Conservation (phyloP, 176 grass and related monocot genomes). For the Ampelocalamus luodianensis region DNA sequence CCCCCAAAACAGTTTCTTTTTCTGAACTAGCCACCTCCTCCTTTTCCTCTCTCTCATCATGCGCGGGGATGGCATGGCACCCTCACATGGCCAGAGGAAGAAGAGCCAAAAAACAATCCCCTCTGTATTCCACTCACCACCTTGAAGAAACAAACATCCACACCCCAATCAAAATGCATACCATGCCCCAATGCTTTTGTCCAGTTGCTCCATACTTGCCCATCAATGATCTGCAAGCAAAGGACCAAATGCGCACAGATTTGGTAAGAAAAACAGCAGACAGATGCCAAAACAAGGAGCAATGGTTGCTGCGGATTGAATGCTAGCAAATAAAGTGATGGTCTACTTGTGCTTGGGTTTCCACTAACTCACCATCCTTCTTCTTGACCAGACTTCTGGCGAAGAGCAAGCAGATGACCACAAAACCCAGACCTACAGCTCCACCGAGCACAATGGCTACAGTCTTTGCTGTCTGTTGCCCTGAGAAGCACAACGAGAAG, state of each 20-base stretch:
- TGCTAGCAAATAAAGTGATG: not conserved
- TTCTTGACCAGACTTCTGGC: constrained; percentile 79
- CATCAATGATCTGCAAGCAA: constrained; percentile 79
- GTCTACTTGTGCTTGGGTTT: constrained; percentile 1
- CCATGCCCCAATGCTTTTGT: constrained; percentile 59
- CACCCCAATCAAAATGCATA: constrained; percentile 65
- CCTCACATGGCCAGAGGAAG: constrained; percentile 84
- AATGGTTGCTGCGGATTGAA: constrained; percentile 27
- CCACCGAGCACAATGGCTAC: constrained; percentile 97
- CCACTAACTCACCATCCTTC: constrained; percentile 75
- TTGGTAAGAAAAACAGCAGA: constrained; percentile 35
- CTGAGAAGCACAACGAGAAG: constrained; percentile 50
- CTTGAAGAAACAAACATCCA: constrained; percentile 63
- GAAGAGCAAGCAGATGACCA: constrained; percentile 98
- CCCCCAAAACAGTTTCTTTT: constrained; percentile 43
- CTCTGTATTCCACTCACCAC: constrained; percentile 62
- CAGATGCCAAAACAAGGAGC: constrained; percentile 27
- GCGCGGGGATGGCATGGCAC: constrained; percentile 30
- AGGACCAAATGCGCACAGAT: constrained; percentile 36
- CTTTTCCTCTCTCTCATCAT: constrained; percentile 40
- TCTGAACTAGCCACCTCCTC: constrained; percentile 47
- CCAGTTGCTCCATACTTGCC: constrained; percentile 41
- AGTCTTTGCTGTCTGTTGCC: constrained; percentile 86
- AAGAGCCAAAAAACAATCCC: constrained; percentile 76
- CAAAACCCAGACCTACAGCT: constrained; percentile 79